Base-by-base conservation (phyloP, 2,329 filamentous ascomycete genomes). In the Beauveria scarabaeidicola region DNA sequence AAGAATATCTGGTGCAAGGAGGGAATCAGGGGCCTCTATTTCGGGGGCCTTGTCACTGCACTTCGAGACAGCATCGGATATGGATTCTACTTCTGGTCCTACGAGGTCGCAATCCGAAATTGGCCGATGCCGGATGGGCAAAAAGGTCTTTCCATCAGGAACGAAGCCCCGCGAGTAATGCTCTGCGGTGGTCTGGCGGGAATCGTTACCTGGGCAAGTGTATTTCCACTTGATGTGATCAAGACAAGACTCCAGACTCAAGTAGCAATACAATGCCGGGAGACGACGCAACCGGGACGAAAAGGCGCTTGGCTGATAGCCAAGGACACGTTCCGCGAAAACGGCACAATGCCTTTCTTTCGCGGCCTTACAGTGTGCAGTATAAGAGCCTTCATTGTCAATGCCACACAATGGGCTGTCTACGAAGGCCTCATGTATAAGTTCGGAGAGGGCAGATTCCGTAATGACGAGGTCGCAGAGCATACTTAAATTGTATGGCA, bases 51-150 rank as follows among this genome's bases (percentile, higher is more conserved):
- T 0, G 84, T 97, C 17, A 97, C 93, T 0, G 90, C 88, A 57
- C 70, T 93, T 44, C 81, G 93, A 53, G 93, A 97, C 73, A 87
- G 88, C 61, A 82, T 97, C 59, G 93, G 93, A n/a, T 97, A 97
- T 74, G 93, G 92, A 0, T 97, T 97, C 72, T 97, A 97, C 70
- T 97, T 97, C 72, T 96, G 89, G 89, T 88, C 88, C 1, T 97
- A 97, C 69, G 89, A 95, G 72, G 76, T 92, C 61, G 84, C 80
- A 64, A 90, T 87, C 63, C 80, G 83, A 40, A 75, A 78, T 58
- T 77, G 85, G 72, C 75, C 76, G 19, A 74, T 74, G 3, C 55
- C 64, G 7, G 61, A 61, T 9, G 44, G 60, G 17, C 61, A 61
- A 11, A 58, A 65, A 15, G 64, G 65, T 23, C 61, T 65, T 2